Conservation (phyloP, 805 yeast species). For the Pichia cephalocereana region DNA sequence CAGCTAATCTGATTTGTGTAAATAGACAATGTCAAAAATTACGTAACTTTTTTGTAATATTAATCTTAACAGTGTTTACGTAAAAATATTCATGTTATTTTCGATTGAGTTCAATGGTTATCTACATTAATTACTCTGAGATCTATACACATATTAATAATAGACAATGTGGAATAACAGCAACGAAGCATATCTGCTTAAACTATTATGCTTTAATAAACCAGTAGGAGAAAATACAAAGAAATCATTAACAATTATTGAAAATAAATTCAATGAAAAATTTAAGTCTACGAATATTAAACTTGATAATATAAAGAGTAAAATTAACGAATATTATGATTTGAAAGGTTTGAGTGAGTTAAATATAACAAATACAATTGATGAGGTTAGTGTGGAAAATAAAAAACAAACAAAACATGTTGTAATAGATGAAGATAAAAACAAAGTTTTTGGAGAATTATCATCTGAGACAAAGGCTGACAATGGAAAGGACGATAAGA, state of each 20-base stretch:
- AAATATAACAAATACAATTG: slow-evolving; percentile 11
- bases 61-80: no score
- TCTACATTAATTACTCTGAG: no score
- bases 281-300: slow-evolving; percentile 12
- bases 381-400: not conserved
- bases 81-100: no score
- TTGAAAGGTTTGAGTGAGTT: slow-evolving; percentile 18
- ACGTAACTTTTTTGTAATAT: no score
- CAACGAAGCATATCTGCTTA: slow-evolving; percentile 17
- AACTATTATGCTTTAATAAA: slow-evolving; percentile 20
- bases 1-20: not conserved
- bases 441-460: slow-evolving; percentile 2
- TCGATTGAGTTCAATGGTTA: no score
- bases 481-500: not conserved
- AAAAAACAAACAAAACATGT: slow-evolving; percentile 3
- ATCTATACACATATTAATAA: no score
- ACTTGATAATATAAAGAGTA: slow-evolving; percentile 10
- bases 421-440: slow-evolving; percentile 5
- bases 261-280: slow-evolving; percentile 13
- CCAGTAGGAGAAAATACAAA: slow-evolving; percentile 21
- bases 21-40: no score
- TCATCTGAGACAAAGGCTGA: not conserved
- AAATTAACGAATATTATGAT: slow-evolving; percentile 21
- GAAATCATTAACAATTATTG: slow-evolving; percentile 9
- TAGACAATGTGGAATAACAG: slow-evolving; percentile 15